Base-by-base conservation (phyloP, 306 rosid species). In the Corylus americana region DNA sequence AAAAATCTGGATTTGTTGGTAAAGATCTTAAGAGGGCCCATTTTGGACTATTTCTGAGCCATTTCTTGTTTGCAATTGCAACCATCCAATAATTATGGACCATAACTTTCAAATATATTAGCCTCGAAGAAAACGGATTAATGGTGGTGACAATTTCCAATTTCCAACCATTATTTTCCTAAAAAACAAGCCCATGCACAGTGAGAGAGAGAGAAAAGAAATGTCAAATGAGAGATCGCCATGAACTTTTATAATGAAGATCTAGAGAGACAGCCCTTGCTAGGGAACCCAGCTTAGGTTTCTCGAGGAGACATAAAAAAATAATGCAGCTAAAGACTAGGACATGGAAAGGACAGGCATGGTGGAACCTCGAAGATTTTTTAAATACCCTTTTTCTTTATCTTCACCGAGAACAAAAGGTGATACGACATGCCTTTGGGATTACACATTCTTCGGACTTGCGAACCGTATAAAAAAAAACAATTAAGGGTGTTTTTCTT, bases 391-490 rank as follows among this genome's bases (percentile, higher is more conserved):
- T 47, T 59, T 16, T 64, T 35, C 14, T 18, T 55, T 55, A 78
- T 49, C 79, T 84, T 82, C 81, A 84, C 85, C 81, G 42, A 70
- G 17, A 39, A 50, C 20, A 14, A 84, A 83, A 74, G 80, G 48
- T 68, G 78, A 83, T 74, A 74, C 73, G 89, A 87, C 94, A 84
- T 87, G 75, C 91, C 92, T 90, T 82, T 76, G 89, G 91, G 92
- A 83, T 86, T 83, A 85, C 85, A 81, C 84, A 64, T 48, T 70
- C 78, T 69, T 70, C 47, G 81, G 78, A 71, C 74, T 80, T 55
- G 48, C 50, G 45, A 75, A 68, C 55, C 79, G 84, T 73, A 76
- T 47, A 73, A 44, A 49, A 58, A 48, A 71, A 14, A 48, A 48
- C 11, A 45, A 45, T 9, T 50, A 2, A 66, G 53, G 18, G 25